phyloP scores from a whole-genome alignment of 371 early-diverging fungal species.

The Lichtheimia corymbifera region DNA sequence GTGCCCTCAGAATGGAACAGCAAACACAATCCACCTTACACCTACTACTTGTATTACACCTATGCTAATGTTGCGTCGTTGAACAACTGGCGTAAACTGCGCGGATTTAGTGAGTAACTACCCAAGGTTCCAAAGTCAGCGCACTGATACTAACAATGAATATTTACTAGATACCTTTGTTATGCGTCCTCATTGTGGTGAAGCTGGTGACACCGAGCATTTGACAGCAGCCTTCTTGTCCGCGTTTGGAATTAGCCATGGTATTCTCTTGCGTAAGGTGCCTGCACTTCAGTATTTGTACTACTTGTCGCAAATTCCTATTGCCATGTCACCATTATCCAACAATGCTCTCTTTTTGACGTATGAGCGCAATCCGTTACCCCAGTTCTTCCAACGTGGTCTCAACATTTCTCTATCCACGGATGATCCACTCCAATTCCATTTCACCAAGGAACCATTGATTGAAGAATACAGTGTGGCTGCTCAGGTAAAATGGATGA shows the following conservation, averaged over 20 bases:
- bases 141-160: background rate
- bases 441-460: constrained; percentile 97
- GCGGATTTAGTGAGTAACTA: constrained; percentile 76
- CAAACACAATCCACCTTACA: constrained; percentile 91
- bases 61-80: constrained; percentile 88
- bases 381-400: constrained; percentile 93
- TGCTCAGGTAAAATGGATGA: constrained; percentile 70
- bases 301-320: constrained; percentile 95
- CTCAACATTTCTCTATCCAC: constrained; percentile 96
- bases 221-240: constrained; percentile 92
- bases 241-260: constrained; percentile 92
- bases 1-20: constrained; percentile 82
- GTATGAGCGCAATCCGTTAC: constrained; percentile 96
- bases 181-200: constrained; percentile 96
- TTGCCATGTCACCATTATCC: constrained; percentile 98
- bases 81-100: constrained; percentile 82
- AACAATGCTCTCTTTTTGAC: constrained; percentile 98
- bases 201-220: constrained; percentile 98
- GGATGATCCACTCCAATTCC: constrained; percentile 99
- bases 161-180: constrained; percentile 79
- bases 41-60: constrained; percentile 97
- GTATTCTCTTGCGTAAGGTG: constrained; percentile 95
- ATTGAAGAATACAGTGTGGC: constrained; percentile 99
- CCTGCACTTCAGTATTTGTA: constrained; percentile 96
- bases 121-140: too few relatives aligned